Evolutionary conservation across 208 protist species (phyloP).

Genomic region (Acanthamoeba sp.): DNA sequence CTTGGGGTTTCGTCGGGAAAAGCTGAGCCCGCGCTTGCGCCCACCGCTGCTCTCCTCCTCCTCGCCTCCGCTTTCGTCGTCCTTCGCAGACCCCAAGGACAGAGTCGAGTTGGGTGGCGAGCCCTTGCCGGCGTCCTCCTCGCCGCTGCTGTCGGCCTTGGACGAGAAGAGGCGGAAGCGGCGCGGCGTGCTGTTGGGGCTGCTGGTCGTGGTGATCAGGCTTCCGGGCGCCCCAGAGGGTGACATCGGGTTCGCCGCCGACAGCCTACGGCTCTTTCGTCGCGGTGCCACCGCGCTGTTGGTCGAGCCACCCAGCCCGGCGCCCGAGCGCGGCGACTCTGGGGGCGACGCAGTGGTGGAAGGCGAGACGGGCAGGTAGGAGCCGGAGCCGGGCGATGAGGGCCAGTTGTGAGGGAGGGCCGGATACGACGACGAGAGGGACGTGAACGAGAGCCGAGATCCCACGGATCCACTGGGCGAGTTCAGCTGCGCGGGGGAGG

Average conservation of each 20-base stretch:
- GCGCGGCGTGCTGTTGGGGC: neutral
- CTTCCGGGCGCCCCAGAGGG: neutral
- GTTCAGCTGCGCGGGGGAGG: neutral
- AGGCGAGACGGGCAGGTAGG: neutral
- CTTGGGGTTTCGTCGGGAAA: neutral
- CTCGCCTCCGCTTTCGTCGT: neutral
- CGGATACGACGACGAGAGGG: neutral
- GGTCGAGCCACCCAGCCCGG: neutral
- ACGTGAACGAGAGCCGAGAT: neutral
- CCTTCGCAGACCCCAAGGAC: too few relatives aligned
- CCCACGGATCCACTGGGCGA: neutral
- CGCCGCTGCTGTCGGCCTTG: neutral
- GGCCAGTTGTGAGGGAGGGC: neutral
- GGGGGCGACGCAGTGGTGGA: neutral
- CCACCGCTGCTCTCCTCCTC: neutral
- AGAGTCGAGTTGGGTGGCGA: too few relatives aligned
- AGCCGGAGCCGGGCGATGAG: neutral
- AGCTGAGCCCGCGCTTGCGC: conserved; percentile 1
- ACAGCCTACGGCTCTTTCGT: neutral
- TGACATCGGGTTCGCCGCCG: neutral
- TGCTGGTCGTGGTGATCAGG: neutral
- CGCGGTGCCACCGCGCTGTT: neutral
- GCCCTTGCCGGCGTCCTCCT: neutral
- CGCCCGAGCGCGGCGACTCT: neutral
- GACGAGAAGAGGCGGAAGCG: neutral